Conservation (phyloP, 2,329 filamentous ascomycete species). For the Colletotrichum costaricense region DNA sequence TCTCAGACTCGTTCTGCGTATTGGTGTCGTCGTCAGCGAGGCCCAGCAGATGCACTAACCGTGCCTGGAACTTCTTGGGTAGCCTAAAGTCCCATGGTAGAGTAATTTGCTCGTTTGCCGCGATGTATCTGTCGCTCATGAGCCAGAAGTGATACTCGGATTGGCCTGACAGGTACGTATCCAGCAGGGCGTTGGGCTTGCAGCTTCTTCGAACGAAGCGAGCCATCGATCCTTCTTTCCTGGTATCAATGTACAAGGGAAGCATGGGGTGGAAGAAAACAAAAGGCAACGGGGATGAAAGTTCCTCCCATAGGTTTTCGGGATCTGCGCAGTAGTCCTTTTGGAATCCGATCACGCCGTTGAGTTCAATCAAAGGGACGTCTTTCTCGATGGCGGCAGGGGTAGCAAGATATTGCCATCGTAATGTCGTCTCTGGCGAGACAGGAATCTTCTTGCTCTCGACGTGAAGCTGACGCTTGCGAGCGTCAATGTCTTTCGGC, state of each 20-base stretch:
- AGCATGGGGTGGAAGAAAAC: conserved; percentile 90
- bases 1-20: conserved; percentile 61
- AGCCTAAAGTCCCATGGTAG: conserved; percentile 76
- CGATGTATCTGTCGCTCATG: conserved; percentile 82
- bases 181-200: conserved; percentile 86
- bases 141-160: conserved; percentile 94
- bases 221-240: conserved; percentile 85
- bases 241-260: conserved; percentile 92
- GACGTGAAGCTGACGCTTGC: conserved; percentile 58
- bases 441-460: conserved; percentile 62
- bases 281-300: conserved; percentile 75
- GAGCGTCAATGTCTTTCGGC: conserved; percentile 55
- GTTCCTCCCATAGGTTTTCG: conserved; percentile 75
- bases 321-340: conserved; percentile 76
- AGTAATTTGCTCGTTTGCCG: conserved; percentile 71
- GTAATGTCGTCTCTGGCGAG: conserved; percentile 66
- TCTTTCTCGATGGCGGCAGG: conserved; percentile 66
- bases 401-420: conserved; percentile 75
- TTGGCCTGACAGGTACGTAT: conserved; percentile 83
- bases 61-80: conserved; percentile 63
- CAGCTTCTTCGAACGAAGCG: conserved; percentile 95
- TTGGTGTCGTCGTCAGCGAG: conserved; percentile 69
- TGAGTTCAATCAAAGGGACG: conserved; percentile 75
- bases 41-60: conserved; percentile 70
- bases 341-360: conserved; percentile 80